A percentile compares a stretch with the other conserved stretches of the same genome.
phyloP scores from a whole-genome alignment of 1,139 yeast species.

The Nakaseomyces glabratus region DNA sequence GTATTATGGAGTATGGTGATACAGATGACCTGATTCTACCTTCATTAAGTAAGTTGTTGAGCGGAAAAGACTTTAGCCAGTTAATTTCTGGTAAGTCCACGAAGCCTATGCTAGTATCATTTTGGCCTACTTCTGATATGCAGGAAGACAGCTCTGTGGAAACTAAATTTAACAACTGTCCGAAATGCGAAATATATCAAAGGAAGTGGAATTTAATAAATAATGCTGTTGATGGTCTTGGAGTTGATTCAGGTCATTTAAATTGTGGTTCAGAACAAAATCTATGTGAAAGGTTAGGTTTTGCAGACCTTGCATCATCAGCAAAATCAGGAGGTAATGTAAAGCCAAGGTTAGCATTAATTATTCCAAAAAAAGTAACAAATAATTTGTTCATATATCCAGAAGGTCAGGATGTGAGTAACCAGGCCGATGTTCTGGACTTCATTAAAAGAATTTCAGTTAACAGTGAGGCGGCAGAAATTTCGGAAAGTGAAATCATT shows the following conservation, averaged over 20 bases:
- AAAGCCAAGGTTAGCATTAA: conserved; percentile 33
- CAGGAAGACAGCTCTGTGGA: conserved; percentile 34
- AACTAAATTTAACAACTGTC: conserved; percentile 37
- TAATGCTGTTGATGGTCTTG: conserved; percentile 36
- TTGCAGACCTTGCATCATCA: conserved; percentile 26
- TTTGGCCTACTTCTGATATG: conserved; percentile 50
- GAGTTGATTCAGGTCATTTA: conserved; percentile 47
- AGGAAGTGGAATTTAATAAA: conserved; percentile 51
- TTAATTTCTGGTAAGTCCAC: conserved; percentile 39
- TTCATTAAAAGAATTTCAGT: conserved; percentile 35
- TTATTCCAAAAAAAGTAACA: conserved; percentile 33
- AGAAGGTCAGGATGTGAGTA: conserved; percentile 8
- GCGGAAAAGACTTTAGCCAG: conserved; percentile 32
- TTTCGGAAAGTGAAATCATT: conserved; percentile 19
- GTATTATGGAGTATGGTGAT: conserved; percentile 39
- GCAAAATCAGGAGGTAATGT: conserved; percentile 18
- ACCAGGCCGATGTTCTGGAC: conserved; percentile 18
- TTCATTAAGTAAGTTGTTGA: conserved; percentile 1
- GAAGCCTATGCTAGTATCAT: conserved; percentile 48
- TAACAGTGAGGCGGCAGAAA: conserved; percentile 32
- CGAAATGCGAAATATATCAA: conserved; percentile 43
- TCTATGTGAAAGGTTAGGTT: conserved; percentile 46
- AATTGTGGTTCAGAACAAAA: conserved; percentile 45
- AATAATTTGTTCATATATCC: conserved; percentile 23
- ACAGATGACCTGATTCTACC: neutral